Conservation (phyloP, 306 rosid species). For the Sphenostylis stenocarpa region DNA sequence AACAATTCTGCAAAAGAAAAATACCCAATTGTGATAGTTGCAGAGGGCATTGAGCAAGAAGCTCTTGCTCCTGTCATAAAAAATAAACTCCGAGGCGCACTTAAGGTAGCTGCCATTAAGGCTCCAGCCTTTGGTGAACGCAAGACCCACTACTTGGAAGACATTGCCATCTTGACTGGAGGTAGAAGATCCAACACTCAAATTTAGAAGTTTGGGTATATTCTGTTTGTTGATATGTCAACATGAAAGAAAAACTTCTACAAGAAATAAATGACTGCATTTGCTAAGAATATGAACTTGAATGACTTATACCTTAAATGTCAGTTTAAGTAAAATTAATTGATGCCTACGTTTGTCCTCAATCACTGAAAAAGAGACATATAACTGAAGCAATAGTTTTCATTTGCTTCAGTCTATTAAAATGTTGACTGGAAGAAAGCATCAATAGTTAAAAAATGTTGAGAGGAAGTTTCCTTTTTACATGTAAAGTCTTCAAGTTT, state of each 20-base stretch:
- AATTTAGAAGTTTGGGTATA: slow-evolving; percentile 21
- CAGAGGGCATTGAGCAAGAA: slow-evolving; percentile 82
- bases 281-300: slow-evolving; percentile 1
- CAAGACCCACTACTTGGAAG: slow-evolving; percentile 84
- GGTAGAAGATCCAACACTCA: slow-evolving; percentile 53
- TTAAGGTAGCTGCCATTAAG: slow-evolving; percentile 84
- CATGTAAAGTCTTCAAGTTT: slow-evolving; percentile 9
- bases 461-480: not conserved
- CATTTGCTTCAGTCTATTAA: slow-evolving; percentile 4
- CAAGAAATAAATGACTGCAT: not conserved
- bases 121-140: slow-evolving; percentile 96
- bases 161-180: slow-evolving; percentile 93
- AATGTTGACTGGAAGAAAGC: slow-evolving; percentile 10
- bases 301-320: not conserved
- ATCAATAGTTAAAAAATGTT: not conserved
- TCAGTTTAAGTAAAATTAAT: not conserved
- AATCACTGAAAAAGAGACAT: not conserved
- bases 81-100: slow-evolving; percentile 81
- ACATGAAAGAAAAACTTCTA: not conserved
- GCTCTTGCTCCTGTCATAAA: slow-evolving; percentile 87
- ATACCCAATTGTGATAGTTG: slow-evolving; percentile 76
- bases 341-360: not conserved
- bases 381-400: not conserved
- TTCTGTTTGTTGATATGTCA: not conserved
- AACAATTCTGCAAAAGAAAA: slow-evolving; percentile 80